Evolutionary conservation across 441 rosid genomes (phyloP).

Genomic region (Theobroma grandiflorum): DNA sequence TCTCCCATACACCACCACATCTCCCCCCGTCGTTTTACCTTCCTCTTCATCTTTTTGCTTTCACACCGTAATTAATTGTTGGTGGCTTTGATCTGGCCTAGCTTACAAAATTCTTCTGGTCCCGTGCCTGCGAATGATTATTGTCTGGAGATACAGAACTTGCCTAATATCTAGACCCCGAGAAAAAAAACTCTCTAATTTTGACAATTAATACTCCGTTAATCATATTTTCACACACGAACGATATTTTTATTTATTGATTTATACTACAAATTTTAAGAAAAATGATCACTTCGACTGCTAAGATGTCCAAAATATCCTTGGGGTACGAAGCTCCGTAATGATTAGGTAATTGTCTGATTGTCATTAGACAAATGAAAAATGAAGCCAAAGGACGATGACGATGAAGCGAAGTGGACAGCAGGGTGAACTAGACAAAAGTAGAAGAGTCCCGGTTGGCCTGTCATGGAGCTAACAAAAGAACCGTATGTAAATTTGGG

Average conservation of each 20-base stretch:
- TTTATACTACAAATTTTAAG: too few relatives aligned
- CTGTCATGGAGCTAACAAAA: not conserved
- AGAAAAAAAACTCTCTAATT: not conserved
- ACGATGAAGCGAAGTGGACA: not conserved
- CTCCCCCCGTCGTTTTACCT: constrained; percentile 23
- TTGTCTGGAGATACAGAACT: not conserved
- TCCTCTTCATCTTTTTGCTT: not conserved
- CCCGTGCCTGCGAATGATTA: not conserved
- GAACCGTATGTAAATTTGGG: constrained; percentile 14
- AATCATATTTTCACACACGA: not conserved
- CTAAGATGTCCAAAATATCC: too few relatives aligned
- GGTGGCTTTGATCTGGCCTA: not conserved
- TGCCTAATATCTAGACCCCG: not conserved
- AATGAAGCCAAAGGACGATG: not conserved
- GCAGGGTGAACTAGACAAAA: not conserved
- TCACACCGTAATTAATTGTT: not conserved
- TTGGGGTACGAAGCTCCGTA: too few relatives aligned
- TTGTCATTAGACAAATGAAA: not conserved
- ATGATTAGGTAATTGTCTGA: not conserved
- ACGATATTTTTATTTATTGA: too few relatives aligned
- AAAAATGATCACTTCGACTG: too few relatives aligned
- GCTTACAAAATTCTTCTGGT: not conserved
- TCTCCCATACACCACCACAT: constrained; percentile 17
- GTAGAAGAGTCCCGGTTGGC: not conserved
- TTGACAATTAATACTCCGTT: not conserved